phyloP scores from a whole-genome alignment of 345 rosid species.

The Conringia planisiliqua region DNA sequence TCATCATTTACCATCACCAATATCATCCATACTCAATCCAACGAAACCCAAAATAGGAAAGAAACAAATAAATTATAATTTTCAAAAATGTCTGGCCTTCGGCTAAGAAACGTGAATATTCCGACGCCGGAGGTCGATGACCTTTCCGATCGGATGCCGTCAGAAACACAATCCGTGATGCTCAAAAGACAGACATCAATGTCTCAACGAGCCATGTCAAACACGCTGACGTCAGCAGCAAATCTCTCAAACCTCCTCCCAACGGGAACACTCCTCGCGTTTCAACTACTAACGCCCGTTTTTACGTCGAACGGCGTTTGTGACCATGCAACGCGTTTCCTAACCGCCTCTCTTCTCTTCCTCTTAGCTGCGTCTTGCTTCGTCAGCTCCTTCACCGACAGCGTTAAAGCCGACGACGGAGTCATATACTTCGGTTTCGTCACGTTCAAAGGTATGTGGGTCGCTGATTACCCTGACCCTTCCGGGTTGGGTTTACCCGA shows the following conservation, averaged over 20 bases:
- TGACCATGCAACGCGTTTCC: conserved; percentile 60
- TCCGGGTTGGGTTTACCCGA: conserved; percentile 42
- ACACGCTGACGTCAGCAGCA: conserved; percentile 70
- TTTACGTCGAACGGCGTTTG: conserved; percentile 84
- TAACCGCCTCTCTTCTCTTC: conserved; percentile 56
- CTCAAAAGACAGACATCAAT: conserved; percentile 36
- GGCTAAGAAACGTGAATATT: conserved; percentile 13
- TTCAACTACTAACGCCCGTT: conserved; percentile 74
- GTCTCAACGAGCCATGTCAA: conserved; percentile 63
- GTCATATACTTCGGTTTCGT: conserved; percentile 61
- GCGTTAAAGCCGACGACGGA: conserved; percentile 54
- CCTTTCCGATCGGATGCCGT: not conserved
- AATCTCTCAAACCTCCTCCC: conserved; percentile 97
- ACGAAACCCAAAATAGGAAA: not conserved
- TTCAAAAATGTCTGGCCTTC: conserved; percentile 9
- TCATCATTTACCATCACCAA: not conserved
- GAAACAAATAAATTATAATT: not conserved
- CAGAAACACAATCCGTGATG: not conserved
- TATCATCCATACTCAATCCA: not conserved
- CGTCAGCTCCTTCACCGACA: conserved; percentile 72
- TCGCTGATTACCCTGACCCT: conserved; percentile 56
- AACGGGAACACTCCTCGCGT: conserved; percentile 82
- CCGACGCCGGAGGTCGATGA: conserved; percentile 1
- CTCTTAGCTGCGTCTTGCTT: conserved; percentile 70
- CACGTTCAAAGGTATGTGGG: conserved; percentile 57